Evolutionary conservation across 2,329 filamentous ascomycete genomes (phyloP).

Genomic region (Penicillium digitatum): DNA sequence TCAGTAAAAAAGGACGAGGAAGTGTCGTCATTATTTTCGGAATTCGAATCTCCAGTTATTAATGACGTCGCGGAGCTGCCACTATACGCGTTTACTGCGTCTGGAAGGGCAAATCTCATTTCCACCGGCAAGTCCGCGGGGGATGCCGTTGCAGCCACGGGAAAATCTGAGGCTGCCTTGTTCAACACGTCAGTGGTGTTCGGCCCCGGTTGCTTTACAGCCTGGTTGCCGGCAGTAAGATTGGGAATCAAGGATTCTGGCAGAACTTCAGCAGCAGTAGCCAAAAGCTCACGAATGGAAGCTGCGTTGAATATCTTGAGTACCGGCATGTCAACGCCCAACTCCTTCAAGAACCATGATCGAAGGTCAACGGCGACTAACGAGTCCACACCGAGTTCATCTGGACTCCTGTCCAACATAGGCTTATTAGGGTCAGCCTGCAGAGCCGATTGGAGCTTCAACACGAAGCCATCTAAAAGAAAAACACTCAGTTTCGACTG

Average conservation of each 20-base stretch:
- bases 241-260: slow-evolving; percentile 13
- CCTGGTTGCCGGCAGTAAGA: not conserved
- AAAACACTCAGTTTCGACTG: not conserved
- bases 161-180: no score
- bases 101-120: slow-evolving; percentile 4
- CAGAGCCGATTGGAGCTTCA: slow-evolving; percentile 18
- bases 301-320: slow-evolving; percentile 25
- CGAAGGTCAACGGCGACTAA: slow-evolving; percentile 27
- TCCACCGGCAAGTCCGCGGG: not conserved
- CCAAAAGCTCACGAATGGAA: slow-evolving; percentile 19
- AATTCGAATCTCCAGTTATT: slow-evolving; percentile 13
- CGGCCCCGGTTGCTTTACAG: not conserved
- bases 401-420: slow-evolving; percentile 17
- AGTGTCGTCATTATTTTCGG: slow-evolving; percentile 11
- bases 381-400: slow-evolving; percentile 26
- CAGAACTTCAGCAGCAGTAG: slow-evolving; percentile 8
- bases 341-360: slow-evolving; percentile 25
- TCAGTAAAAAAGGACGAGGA: slow-evolving; percentile 13
- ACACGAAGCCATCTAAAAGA: slow-evolving; percentile 12
- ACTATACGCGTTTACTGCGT: slow-evolving; percentile 1
- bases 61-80: slow-evolving; percentile 12
- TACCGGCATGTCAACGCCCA: slow-evolving; percentile 23
- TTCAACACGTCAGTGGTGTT: no score
- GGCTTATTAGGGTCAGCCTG: slow-evolving; percentile 16
- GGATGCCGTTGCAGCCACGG: not conserved